Evolutionary conservation across 495 filamentous ascomycete genomes (phyloP).

Genomic region (Aspergillus indologenus): DNA sequence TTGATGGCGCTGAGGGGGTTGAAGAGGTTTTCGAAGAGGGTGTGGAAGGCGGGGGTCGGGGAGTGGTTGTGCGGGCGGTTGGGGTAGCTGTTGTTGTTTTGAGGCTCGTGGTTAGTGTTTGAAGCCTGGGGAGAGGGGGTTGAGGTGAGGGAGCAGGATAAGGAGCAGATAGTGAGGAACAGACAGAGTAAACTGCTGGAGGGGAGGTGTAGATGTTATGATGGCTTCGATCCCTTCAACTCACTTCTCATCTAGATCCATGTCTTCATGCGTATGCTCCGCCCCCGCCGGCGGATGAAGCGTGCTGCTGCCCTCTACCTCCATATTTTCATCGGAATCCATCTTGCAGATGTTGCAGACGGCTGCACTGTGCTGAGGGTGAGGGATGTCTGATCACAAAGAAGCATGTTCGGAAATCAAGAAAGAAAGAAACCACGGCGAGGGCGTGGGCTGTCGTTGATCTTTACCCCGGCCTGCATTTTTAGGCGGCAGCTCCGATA

Average conservation of each 20-base stretch:
- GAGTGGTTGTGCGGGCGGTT: conserved; percentile 78
- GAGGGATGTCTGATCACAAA: not conserved
- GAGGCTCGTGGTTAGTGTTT: not conserved
- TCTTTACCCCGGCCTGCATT: conserved; percentile 9
- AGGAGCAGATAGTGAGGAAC: too few species aligned
- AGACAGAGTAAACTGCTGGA: too few species aligned
- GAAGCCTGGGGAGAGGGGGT: too few species aligned
- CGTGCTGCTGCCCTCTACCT: conserved; percentile 18
- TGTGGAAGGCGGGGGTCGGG: conserved; percentile 77
- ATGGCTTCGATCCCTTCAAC: not conserved
- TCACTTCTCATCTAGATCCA: conserved; percentile 66
- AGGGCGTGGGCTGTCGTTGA: not conserved
- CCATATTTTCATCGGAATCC: conserved; percentile 51
- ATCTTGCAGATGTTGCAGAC: conserved; percentile 22
- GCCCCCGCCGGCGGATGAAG: too few species aligned
- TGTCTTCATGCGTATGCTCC: conserved; percentile 21
- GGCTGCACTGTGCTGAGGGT: not conserved
- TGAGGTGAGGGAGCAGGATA: too few species aligned
- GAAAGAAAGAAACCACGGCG: not conserved
- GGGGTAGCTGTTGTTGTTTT: conserved; percentile 58
- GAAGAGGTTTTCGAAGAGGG: conserved; percentile 75
- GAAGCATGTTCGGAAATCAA: not conserved
- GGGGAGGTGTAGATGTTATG: too few species aligned
- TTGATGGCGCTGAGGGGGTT: conserved; percentile 82
- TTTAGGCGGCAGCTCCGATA: conserved; percentile 36